A percentile compares a stretch with the other conserved stretches of the same genome.
Conservation (phyloP, 768 basidiomycete genomes). For the Amanita phalloides region DNA sequence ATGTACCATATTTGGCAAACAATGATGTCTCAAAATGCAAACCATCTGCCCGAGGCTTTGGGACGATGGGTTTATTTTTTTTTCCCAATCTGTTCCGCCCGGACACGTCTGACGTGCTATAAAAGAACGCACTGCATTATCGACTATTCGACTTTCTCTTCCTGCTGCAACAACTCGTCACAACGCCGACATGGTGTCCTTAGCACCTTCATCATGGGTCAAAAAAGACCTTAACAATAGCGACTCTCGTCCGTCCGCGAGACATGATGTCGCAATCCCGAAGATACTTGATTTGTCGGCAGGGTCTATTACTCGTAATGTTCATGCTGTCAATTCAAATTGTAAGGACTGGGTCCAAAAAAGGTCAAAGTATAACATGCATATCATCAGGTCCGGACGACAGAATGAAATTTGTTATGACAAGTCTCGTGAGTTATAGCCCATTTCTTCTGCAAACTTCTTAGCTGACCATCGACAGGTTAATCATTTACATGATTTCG, state of each 20-base stretch:
- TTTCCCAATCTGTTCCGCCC: no score
- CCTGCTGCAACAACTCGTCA: background rate
- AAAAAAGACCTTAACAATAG: background rate
- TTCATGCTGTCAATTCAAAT: slow-evolving; percentile 26
- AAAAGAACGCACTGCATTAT: background rate
- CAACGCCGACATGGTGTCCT: background rate
- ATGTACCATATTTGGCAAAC: no score
- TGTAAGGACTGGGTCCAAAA: slow-evolving; percentile 16
- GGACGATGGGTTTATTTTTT: no score
- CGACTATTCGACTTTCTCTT: background rate
- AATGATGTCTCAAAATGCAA: no score
- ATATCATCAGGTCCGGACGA: slow-evolving; percentile 24
- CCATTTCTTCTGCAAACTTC: background rate
- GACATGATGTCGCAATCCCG: slow-evolving; percentile 22
- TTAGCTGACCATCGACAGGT: slow-evolving; percentile 23
- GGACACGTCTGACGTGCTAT: background rate
- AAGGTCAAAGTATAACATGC: background rate
- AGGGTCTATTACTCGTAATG: slow-evolving; percentile 30
- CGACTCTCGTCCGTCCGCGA: background rate
- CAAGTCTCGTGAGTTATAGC: slow-evolving; percentile 22
- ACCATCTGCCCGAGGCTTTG: no score
- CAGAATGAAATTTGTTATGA: slow-evolving; percentile 32
- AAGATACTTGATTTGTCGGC: slow-evolving; percentile 29
- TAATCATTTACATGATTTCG: slow-evolving; percentile 64
- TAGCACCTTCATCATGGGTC: background rate